phyloP scores from a whole-genome alignment of 345 rosid genomes.

The Citrus unshiu region DNA sequence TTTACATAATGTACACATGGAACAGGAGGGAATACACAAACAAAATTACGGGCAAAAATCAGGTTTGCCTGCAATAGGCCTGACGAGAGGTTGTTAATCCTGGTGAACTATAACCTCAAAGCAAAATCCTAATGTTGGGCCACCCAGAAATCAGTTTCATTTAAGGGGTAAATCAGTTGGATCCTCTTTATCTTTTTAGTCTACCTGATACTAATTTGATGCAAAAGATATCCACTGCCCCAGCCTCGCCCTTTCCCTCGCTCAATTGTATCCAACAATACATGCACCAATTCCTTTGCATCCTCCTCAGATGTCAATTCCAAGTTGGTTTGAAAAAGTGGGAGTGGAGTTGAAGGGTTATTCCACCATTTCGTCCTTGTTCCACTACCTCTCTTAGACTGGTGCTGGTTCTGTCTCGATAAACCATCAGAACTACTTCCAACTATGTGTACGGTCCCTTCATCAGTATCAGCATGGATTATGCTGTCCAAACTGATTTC shows the following conservation, averaged over 20 bases:
- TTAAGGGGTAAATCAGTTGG: neutral
- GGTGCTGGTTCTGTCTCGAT: slow-evolving; percentile 54
- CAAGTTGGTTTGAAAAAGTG: slow-evolving; percentile 67
- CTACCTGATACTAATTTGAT: slow-evolving; percentile 35
- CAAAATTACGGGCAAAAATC: neutral
- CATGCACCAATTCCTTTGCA: slow-evolving; percentile 42
- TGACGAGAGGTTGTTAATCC: neutral
- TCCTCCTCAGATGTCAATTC: slow-evolving; percentile 56
- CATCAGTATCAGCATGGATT: slow-evolving; percentile 56
- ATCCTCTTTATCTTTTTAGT: neutral
- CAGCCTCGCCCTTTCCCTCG: slow-evolving; percentile 54
- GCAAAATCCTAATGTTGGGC: neutral
- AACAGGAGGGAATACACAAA: neutral
- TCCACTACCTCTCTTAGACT: slow-evolving; percentile 40
- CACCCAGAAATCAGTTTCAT: neutral
- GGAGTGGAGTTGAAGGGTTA: slow-evolving; percentile 48
- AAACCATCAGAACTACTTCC: slow-evolving; percentile 71
- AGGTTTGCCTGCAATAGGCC: neutral
- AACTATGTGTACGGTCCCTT: slow-evolving; percentile 60
- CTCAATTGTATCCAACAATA: slow-evolving; percentile 58
- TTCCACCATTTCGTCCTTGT: slow-evolving; percentile 50
- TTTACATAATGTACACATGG: neutral
- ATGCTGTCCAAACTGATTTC: slow-evolving; percentile 72
- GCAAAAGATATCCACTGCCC: slow-evolving; percentile 50
- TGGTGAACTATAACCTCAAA: neutral